Base-by-base conservation (phyloP, 768 basidiomycete genomes). In the Boletus subparvulus region DNA sequence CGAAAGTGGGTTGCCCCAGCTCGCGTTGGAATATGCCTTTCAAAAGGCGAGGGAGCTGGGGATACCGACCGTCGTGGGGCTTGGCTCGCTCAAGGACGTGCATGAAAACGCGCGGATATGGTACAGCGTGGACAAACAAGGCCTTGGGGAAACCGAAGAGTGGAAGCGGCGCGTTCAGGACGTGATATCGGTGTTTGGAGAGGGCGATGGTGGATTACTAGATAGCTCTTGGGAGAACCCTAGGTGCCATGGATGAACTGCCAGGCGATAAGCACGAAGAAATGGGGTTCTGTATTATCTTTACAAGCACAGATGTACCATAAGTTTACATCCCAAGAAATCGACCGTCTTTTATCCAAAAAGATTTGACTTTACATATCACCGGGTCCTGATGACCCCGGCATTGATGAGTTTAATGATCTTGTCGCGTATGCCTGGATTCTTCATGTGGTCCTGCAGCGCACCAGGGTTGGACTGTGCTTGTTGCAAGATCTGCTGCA, bases 371-470 rank as follows among this genome's bases (percentile, higher is more conserved):
- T 30, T 40, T 10, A 14, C 47, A 46, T 48, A 47, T 84, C 75
- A 90, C 65, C 90, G 80, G 32, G 94, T 94, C 75, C 82, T 85
- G 77, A 98, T 95, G 68, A 98, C 91, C 55, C 95, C 96, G 30
- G 94, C 94, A 55, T 92, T 90, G 66, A 96, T 78, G 47, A 98
- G 79, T 75, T 95, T 95, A 77, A 85, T 81, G 60, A 97, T 91
- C 79, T 95, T 96, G 54, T 78, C 72, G 41, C 83, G 82, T 33
- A 95, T 86, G 35, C 79, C 72, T 9, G 92, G 88, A 67, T 95
- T 97, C 83, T 94, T 93, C 88, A 98, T 89, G 75, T 99, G 96
- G 64, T 97, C 93, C 71, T 92, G 89, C 56, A 99, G 77, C 24
- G 95, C 92, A 44, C 82, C 78, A 7, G 97, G 96, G 73, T 98